Evolutionary conservation across 371 early-diverging fungal species (phyloP), one percentile per base, ranked within the genome.

Genomic region (Coemansia sp.): DNA sequence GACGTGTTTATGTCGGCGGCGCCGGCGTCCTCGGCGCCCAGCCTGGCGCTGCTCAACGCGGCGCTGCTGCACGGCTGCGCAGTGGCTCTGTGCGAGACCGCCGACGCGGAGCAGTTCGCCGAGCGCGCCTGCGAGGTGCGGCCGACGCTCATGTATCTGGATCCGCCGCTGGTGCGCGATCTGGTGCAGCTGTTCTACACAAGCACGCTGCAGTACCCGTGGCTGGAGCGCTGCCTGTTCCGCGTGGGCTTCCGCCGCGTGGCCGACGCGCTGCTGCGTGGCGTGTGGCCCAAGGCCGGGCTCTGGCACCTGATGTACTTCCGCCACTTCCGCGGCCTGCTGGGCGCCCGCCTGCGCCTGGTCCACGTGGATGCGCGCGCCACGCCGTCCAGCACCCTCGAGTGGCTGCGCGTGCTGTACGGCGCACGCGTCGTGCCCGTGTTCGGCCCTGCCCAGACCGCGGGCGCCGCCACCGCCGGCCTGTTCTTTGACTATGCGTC

Each of bases 311-410:
- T 81, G 11, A 65, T 92, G 47, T 84, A 92, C 9, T 90, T 96
- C 78, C 82, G 80, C 57, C 86, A 89, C 64, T 82, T 93, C 53
- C 80, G 86, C 61, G 84, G 81, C 41, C 75, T 89, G 31, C 88
- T 99, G 63, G 99, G 99, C 50, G 97, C 97, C 26, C 76, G 87
- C 39, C 81, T 98, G 40, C 78, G 85, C 34, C 62, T 89, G 55
- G 58, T 86, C 38, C 78, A 72, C 33, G 62, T 83, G n/a, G 82
- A 81, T 33, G 84, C 83, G 31, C 71, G 45, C 6, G 16, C 58
- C 1, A 74, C 69, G 1, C 60, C 69, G 4, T 56, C 69, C 2
- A 55, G 52, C 54, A 56, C 48, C 48, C 57, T 76, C n/a, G 71
- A 72, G 14, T 77, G 66, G 62, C 34, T 79, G 35, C 68, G 78